These are phyloP conservation scores for Hyphopichia khmerensis DNA, from an alignment of 1,139 yeast species.

Conservation along the genomic window DNA sequence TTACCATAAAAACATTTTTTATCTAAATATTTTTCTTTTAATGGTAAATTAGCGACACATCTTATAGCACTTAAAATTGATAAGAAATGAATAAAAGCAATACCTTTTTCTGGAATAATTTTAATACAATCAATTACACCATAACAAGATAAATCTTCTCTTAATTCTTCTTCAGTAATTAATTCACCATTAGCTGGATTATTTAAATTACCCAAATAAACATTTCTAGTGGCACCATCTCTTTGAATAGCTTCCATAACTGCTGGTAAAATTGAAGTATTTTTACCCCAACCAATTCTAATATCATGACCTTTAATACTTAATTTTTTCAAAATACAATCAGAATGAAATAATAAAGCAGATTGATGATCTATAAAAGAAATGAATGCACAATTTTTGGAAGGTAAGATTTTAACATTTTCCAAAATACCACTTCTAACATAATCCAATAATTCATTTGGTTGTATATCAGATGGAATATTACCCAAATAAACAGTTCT, in stretches of 20 bases:
- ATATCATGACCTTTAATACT: constrained; percentile 58
- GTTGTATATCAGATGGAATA: constrained; percentile 76
- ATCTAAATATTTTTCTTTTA: constrained; percentile 53
- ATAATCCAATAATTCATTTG: constrained; percentile 81
- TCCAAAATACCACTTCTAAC: constrained; percentile 92
- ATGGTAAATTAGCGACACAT: constrained; percentile 57
- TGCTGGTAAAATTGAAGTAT: constrained; percentile 63
- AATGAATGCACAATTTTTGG: constrained; percentile 60
- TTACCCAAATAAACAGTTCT: constrained; percentile 91
- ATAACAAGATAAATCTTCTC: constrained; percentile 48
- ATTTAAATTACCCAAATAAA: constrained; percentile 75
- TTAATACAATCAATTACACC: constrained; percentile 60
- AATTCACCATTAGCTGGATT: constrained; percentile 44
- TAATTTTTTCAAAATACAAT: constrained; percentile 57
- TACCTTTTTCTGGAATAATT: constrained; percentile 56
- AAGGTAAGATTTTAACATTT: constrained; percentile 56
- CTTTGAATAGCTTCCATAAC: constrained; percentile 74
- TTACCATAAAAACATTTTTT: constrained; percentile 61
- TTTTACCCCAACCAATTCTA: constrained; percentile 69
- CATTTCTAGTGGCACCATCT: constrained; percentile 90
- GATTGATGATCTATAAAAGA: constrained; percentile 63
- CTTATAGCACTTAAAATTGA: constrained; percentile 57
- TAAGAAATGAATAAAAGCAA: constrained; percentile 61
- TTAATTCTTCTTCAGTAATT: constrained; percentile 58
- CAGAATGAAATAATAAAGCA: constrained; percentile 60